A percentile compares a stretch with the other conserved stretches of the same genome.
phyloP scores from a whole-genome alignment of 768 basidiomycete genomes.

The Leccinum longicurvipes region DNA sequence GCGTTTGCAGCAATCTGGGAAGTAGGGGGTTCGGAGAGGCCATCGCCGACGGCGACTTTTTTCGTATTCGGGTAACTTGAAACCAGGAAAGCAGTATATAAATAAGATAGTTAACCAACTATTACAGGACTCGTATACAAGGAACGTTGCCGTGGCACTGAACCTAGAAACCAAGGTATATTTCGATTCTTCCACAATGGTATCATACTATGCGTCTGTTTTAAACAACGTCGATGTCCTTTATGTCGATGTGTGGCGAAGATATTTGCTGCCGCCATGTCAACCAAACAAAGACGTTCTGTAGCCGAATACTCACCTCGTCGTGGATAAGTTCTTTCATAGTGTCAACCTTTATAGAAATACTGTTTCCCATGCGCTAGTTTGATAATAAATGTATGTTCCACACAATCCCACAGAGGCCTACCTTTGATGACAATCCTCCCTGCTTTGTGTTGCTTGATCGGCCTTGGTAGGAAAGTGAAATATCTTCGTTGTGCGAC shows the following conservation, averaged over 20 bases:
- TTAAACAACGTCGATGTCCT: constrained; percentile 8
- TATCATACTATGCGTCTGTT: neutral
- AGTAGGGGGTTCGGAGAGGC: neutral
- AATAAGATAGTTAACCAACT: neutral
- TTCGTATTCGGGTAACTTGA: neutral
- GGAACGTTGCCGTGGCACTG: neutral
- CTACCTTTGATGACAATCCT: constrained; percentile 6
- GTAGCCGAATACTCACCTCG: constrained; percentile 17
- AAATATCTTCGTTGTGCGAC: constrained; percentile 8
- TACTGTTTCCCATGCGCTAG: constrained; percentile 39
- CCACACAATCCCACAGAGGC: neutral
- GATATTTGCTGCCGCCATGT: neutral
- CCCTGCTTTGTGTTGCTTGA: neutral
- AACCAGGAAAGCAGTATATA: neutral
- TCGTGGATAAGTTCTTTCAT: constrained; percentile 50
- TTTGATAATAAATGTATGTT: neutral
- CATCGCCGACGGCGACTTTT: neutral
- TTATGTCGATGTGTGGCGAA: constrained; percentile 3
- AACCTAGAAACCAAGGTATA: neutral
- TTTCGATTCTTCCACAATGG: neutral
- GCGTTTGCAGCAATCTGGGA: neutral
- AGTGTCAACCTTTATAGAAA: constrained; percentile 66
- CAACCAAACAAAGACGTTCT: neutral
- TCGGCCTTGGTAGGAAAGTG: constrained; percentile 14
- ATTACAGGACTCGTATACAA: neutral